Conservation (phyloP, 1,284 basidiomycete species). For the Boletus semigastroideus region DNA sequence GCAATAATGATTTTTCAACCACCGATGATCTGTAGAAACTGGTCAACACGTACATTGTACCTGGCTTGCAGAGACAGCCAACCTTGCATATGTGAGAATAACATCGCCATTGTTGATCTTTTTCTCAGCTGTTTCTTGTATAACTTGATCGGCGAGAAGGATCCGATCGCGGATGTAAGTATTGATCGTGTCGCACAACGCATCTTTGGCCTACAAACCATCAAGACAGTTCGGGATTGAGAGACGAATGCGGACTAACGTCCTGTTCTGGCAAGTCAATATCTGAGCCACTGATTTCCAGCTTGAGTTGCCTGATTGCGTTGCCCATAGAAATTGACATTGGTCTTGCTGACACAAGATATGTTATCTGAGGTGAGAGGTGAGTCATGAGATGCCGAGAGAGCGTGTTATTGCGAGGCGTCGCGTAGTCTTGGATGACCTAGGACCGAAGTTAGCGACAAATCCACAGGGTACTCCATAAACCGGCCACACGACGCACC, state of each 20-base stretch:
- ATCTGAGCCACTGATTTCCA: conserved; percentile 91
- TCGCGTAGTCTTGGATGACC: conserved; percentile 87
- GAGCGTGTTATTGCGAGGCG: conserved; percentile 79
- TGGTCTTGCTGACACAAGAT: conserved; percentile 83
- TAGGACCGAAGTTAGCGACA: conserved; percentile 33
- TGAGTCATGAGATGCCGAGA: conserved; percentile 86
- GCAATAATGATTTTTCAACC: conserved; percentile 87
- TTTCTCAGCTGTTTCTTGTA: conserved; percentile 82
- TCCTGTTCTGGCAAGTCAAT: conserved; percentile 94
- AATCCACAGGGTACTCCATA: not conserved
- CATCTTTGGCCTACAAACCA: conserved; percentile 75
- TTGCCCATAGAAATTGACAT: conserved; percentile 97
- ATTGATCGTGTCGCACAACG: conserved; percentile 84
- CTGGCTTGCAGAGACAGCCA: conserved; percentile 14
- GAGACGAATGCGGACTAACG: conserved; percentile 47
- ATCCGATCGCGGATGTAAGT: conserved; percentile 95
- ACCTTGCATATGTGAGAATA: conserved; percentile 92
- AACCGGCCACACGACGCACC: conserved; percentile 42
- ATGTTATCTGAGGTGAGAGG: conserved; percentile 88
- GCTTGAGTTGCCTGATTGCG: conserved; percentile 91
- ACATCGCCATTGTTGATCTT: conserved; percentile 96
- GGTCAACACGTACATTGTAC: conserved; percentile 11
- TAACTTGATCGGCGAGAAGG: conserved; percentile 90
- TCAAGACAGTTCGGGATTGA: not conserved
- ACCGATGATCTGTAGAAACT: conserved; percentile 74